Evolutionary conservation across 2,329 filamentous ascomycete species (phyloP).

Genomic region (Penicillium corylophilum): DNA sequence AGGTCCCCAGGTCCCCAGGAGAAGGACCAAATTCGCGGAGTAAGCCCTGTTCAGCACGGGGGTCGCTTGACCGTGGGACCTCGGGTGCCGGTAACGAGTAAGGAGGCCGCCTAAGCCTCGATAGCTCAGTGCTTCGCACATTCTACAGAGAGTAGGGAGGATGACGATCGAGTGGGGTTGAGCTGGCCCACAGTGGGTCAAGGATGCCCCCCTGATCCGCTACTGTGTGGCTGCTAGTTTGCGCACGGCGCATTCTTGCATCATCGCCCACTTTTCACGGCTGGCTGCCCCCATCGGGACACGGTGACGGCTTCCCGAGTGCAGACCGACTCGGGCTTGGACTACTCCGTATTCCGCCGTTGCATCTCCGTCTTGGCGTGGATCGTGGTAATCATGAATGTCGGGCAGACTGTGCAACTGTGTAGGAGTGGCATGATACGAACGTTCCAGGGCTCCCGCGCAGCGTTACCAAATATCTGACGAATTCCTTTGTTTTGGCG

Average conservation of each 20-base stretch:
- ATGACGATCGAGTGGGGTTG: slow-evolving; percentile 1
- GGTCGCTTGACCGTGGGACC: background rate
- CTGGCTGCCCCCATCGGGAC: slow-evolving; percentile 3
- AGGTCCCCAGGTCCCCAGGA: background rate
- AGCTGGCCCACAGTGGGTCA: background rate
- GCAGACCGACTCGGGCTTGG: background rate
- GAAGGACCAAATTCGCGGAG: background rate
- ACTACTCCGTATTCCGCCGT: background rate
- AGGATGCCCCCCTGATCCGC: slow-evolving; percentile 11
- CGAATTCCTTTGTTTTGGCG: background rate
- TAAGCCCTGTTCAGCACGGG: background rate
- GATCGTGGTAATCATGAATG: background rate
- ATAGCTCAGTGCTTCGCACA: background rate
- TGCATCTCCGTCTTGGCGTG: background rate
- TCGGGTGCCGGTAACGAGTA: background rate
- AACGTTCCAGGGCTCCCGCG: background rate
- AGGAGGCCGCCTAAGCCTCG: background rate
- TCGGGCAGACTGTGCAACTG: too few relatives aligned
- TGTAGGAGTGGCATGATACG: too few relatives aligned
- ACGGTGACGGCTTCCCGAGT: slow-evolving; percentile 15
- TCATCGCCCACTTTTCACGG: slow-evolving; percentile 7
- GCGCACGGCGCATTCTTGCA: slow-evolving; percentile 18
- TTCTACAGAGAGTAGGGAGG: background rate
- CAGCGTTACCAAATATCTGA: background rate
- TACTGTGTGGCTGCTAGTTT: slow-evolving; percentile 8